Evolutionary conservation across 495 filamentous ascomycete species (phyloP), one percentile per base, ranked within the genome.

Genomic region (Penicillium alfredii): DNA sequence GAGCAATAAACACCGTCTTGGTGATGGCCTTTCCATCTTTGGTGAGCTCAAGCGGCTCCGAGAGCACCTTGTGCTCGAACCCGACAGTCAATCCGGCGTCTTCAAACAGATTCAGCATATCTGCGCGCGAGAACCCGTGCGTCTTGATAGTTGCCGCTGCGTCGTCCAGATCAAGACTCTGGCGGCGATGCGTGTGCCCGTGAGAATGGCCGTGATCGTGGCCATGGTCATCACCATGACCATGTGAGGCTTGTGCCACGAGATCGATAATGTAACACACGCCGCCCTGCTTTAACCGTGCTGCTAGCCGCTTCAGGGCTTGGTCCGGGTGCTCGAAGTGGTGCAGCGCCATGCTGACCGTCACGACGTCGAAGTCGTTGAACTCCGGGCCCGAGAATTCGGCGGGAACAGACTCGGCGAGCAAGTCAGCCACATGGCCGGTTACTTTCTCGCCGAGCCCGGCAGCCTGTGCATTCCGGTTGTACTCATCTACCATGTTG

Each of bases 231-330:
- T 58, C 40, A 14, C 53, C 44, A 24, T 59, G 49, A 6, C 49
- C 55, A 24, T 56, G 45, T 8, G 54, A 30, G 2, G 38, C 25
- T 9, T 66, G 52, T 1, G 55, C 64, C 5, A 84, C 38, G 30
- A 87, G 73, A 40, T 88, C 84, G 22, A 80, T 59, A 38, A 87
- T 69, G n/a, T 82, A 35, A 25, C 80, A 60, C 2, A 78, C 75
- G 17, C 82, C 84, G 15, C 76, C 78, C 1, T 71, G 65, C 40
- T 70, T 75, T 26, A 89, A 51, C 7, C 81, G 68, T 49, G 73
- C 61, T 13, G 63, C 71, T 9, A 89, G 64, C 15, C 73, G 56
- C 34, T 65, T 59, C 27, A 80, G 57, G 7, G 77, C 75, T 25
- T 72, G 56, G 3, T 58, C 60, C 0, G 80, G 76, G 40, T 81